Conservation (phyloP, 176 grass and related monocot species). For the Hsuehochloa calcarea region DNA sequence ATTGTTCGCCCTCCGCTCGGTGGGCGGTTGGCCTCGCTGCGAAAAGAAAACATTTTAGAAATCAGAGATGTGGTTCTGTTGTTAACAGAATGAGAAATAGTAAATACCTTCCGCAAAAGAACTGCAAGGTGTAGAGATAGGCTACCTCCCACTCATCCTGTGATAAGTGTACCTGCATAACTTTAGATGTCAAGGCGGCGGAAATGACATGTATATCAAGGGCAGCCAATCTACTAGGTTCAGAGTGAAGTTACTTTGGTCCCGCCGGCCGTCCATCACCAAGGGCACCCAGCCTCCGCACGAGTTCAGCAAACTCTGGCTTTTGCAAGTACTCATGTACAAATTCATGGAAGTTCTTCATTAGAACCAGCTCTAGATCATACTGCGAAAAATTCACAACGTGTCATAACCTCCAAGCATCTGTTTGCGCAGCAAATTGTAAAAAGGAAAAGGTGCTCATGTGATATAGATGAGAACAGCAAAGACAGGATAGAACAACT, state of each 20-base stretch:
- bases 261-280: constrained; percentile 74
- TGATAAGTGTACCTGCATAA: constrained; percentile 64
- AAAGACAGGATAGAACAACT: not conserved
- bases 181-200: not conserved
- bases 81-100: not conserved
- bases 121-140: constrained; percentile 91
- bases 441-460: not conserved
- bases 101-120: constrained; percentile 78
- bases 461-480: not conserved
- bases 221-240: not conserved
- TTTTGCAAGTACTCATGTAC: constrained; percentile 81
- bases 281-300: constrained; percentile 88
- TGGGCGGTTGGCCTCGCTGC: constrained; percentile 53
- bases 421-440: not conserved
- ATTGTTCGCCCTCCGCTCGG: constrained; percentile 45
- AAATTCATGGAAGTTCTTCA: constrained; percentile 94
- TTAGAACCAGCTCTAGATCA: constrained; percentile 79
- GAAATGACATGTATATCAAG: not conserved
- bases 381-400: constrained; percentile 44
- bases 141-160: constrained; percentile 93
- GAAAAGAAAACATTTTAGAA: constrained; percentile 29
- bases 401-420: constrained; percentile 26
- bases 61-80: not conserved
- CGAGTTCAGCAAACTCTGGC: constrained; percentile 77
- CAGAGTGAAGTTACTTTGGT: constrained; percentile 54